These are phyloP conservation scores for Fraxinus sp. DNA, from an alignment of 305 asterid species.

Conservation along the genomic window DNA sequence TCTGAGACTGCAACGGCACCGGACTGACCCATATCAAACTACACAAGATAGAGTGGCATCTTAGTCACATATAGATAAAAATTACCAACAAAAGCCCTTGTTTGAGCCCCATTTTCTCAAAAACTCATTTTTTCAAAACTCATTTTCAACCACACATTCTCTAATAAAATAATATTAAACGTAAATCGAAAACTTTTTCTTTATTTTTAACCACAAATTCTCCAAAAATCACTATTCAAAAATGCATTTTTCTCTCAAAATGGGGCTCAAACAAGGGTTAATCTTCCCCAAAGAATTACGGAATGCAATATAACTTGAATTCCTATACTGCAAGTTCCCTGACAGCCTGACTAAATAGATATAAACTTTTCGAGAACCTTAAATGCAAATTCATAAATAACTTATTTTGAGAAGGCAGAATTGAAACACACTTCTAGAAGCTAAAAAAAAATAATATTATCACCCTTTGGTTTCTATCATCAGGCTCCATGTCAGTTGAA, in stretches of 20 bases:
- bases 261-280: too few species aligned
- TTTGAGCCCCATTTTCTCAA: too few species aligned
- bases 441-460: neutral
- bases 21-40: slow-evolving; percentile 74
- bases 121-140: too few species aligned
- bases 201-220: too few species aligned
- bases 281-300: neutral
- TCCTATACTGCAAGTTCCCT: neutral
- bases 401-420: neutral
- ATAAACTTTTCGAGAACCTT: neutral
- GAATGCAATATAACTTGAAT: neutral
- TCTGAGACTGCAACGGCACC: slow-evolving; percentile 51
- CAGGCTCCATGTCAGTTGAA: slow-evolving; percentile 76
- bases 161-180: too few species aligned
- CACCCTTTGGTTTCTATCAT: slow-evolving; percentile 72
- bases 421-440: neutral
- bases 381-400: neutral
- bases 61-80: slow-evolving; percentile 13
- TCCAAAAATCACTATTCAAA: too few species aligned
- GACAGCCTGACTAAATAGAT: neutral
- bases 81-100: neutral
- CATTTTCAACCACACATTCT: too few species aligned
- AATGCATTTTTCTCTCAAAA: too few species aligned
- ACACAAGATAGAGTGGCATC: slow-evolving; percentile 29
- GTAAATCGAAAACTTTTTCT: too few species aligned